Evolutionary conservation across 2,329 filamentous ascomycete genomes (phyloP), one percentile per base, ranked within the genome.

Genomic region (Fusarium floridanum): DNA sequence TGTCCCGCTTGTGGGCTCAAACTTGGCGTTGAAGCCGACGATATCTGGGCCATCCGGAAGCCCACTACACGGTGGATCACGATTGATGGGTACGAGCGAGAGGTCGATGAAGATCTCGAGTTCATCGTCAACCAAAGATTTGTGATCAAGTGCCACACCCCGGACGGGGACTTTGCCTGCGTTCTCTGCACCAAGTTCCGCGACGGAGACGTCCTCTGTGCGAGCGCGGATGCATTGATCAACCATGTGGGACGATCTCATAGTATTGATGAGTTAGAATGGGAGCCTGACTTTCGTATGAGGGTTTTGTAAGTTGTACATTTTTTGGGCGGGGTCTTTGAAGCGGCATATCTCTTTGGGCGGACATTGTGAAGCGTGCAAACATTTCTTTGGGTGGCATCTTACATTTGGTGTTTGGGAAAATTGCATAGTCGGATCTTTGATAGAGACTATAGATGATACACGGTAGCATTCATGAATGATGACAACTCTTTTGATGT

Each of bases 31-130:
- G 75, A 77, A 8, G 64, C 67, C 0, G 75, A 77, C 2, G 77
- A 78, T 5, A 67, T 67, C 10, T 78, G 77, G 77, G 73, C 64
- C 0, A 77, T 78, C 41, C 63, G 66, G 14, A 78, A 78, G 64
- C 75, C 68, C 1, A 70, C 61, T 1, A 43, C 67, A 1, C 67
- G 70, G 4, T 36, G 56, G 20, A 64, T 76, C 32, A 61, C 61
- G 9, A 74, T 67, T 2, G 41, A 67, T 3, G 75, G 75, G 4
- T 73, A 76, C 37, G 55, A 67, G 32, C 56, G 73, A 4, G 70
- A 78, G 3, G 68, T 78, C 10, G 75, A 77, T 8, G 76, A 78
- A 11, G 73, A 76, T 9, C 59, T 77, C 37, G 77, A 78, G 48
- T 76, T 77, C 53, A 37, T 75, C 11, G 61, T 76, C 45, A 71